A percentile compares a stretch with the other conserved stretches of the same genome.
Evolutionary conservation across 2,329 filamentous ascomycete species (phyloP).

Genomic region (Aphanocladium album): DNA sequence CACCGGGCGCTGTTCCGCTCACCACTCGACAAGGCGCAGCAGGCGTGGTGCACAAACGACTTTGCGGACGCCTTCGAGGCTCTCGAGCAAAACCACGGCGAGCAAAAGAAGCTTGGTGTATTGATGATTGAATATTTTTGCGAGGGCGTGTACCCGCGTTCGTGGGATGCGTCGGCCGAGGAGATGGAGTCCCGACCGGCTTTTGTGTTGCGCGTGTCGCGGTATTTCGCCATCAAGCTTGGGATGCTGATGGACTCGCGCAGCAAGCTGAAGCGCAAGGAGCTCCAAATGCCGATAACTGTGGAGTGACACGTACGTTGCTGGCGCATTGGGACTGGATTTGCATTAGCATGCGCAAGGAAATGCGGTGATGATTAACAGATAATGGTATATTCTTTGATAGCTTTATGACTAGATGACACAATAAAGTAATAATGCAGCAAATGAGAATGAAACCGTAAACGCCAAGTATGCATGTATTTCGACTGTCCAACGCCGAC

Average conservation of each 20-base stretch:
- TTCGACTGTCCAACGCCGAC: not conserved
- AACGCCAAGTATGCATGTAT: not conserved
- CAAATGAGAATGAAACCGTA: not conserved
- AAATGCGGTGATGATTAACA: not conserved
- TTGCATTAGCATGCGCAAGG: not conserved
- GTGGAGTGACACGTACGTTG: not conserved
- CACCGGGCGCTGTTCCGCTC: constrained; percentile 29
- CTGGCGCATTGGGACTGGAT: not conserved
- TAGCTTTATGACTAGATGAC: not conserved
- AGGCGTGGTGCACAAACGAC: constrained; percentile 26
- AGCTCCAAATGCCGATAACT: constrained; percentile 16
- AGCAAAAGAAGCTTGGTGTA: constrained; percentile 20
- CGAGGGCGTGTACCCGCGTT: constrained; percentile 25
- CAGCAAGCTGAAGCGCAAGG: constrained; percentile 26
- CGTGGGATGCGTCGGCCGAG: constrained; percentile 23
- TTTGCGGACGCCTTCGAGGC: constrained; percentile 33
- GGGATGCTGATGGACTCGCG: constrained; percentile 16
- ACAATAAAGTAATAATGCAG: not conserved
- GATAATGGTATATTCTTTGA: not conserved
- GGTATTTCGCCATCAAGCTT: constrained; percentile 27
- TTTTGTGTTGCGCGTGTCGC: constrained; percentile 28
- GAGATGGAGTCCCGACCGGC: constrained; percentile 23
- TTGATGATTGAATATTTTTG: constrained; percentile 29
- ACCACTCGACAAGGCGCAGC: constrained; percentile 21
- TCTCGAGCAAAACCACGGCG: constrained; percentile 19